Percentiles rank a stretch among this genome's conserved stretches.
Evolutionary conservation across 2,329 filamentous ascomycete genomes (phyloP).

Genomic region (Alternaria viburni): DNA sequence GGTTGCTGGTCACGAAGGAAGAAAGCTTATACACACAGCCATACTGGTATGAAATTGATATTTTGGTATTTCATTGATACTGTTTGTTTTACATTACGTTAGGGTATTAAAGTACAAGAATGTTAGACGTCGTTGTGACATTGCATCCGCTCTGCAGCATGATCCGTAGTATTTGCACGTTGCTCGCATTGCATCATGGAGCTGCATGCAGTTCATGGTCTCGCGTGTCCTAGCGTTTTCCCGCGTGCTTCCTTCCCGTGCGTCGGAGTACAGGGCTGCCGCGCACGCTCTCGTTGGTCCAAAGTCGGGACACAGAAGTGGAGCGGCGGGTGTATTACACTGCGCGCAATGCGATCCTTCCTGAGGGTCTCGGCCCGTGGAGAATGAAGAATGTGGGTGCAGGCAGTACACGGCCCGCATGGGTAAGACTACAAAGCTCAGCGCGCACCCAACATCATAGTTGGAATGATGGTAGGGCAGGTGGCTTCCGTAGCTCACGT

Average conservation of each 20-base stretch:
- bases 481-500: slow-evolving; percentile 1
- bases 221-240: background rate
- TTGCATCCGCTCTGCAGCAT: background rate
- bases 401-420: background rate
- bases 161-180: background rate
- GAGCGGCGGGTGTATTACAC: background rate
- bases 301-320: slow-evolving; percentile 18
- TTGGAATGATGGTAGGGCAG: background rate
- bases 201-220: background rate
- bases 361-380: slow-evolving; percentile 5
- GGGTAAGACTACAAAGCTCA: background rate
- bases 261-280: background rate
- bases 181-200: background rate
- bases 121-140: background rate
- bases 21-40: background rate
- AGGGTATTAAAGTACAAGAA: slow-evolving; percentile 2
- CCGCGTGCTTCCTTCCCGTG: slow-evolving; percentile 2
- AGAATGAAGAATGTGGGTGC: background rate
- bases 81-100: slow-evolving; percentile 2
- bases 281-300: slow-evolving; percentile 17
- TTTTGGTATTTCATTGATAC: background rate
- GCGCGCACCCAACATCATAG: background rate
- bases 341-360: background rate
- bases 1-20: slow-evolving; percentile 1
- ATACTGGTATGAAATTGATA: background rate